Percentiles rank a stretch among this genome's conserved stretches.
These are phyloP conservation scores for Lotus japonicus DNA, from an alignment of 306 rosid species.

Conservation along the genomic window DNA sequence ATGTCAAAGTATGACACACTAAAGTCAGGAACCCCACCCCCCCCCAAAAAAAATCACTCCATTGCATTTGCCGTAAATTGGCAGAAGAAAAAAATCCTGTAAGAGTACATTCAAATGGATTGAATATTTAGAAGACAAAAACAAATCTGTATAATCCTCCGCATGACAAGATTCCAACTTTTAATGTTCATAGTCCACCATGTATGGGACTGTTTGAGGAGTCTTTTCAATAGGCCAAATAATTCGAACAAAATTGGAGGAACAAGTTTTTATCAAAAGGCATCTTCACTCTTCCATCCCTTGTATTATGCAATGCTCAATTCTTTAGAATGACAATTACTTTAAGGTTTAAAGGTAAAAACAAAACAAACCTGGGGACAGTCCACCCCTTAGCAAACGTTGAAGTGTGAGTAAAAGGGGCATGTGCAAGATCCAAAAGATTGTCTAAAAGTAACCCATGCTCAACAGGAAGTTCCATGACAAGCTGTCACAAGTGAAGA, in stretches of 20 bases:
- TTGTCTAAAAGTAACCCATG: conserved; percentile 95
- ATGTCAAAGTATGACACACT: not conserved
- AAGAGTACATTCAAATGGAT: not conserved
- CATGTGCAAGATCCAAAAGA: conserved; percentile 98
- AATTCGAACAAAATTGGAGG: not conserved
- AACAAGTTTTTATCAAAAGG: not conserved
- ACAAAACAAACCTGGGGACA: conserved; percentile 79
- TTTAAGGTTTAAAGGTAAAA: not conserved
- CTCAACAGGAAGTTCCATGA: conserved; percentile 87
- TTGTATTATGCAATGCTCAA: not conserved
- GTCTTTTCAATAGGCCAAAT: not conserved
- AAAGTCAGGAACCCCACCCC: too few relatives aligned
- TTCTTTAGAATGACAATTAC: not conserved
- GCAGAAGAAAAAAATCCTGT: not conserved
- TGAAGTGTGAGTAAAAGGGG: conserved; percentile 98
- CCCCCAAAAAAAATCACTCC: not conserved
- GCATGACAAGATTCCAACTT: not conserved
- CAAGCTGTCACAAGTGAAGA: conserved; percentile 44
- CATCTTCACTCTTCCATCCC: not conserved
- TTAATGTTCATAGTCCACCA: not conserved
- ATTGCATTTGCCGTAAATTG: not conserved
- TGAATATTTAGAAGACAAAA: not conserved
- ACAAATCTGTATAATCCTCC: not conserved
- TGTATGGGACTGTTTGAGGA: not conserved
- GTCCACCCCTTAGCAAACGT: conserved; percentile 98